A percentile compares a stretch with the other conserved stretches of the same genome.
Conservation (phyloP, 805 yeast species). For the Ogataea methylovora region DNA sequence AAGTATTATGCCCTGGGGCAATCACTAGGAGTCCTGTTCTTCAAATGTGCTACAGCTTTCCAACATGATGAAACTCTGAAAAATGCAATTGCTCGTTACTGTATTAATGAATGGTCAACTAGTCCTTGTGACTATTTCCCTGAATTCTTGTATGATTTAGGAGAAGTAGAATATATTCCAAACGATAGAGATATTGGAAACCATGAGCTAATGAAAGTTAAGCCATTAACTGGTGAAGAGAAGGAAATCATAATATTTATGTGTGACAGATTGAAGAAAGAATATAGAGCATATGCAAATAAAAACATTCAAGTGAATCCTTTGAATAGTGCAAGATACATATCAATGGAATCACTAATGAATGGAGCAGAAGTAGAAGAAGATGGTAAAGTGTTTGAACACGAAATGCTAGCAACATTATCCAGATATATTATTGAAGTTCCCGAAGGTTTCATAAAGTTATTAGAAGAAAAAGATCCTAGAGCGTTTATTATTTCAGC, state of each 20-base stretch:
- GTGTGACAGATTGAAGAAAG: slow-evolving; percentile 14
- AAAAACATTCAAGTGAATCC: slow-evolving; percentile 2
- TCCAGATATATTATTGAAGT: slow-evolving; percentile 13
- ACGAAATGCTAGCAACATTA: slow-evolving; percentile 16
- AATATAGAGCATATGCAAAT: slow-evolving; percentile 14
- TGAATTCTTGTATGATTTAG: slow-evolving; percentile 15
- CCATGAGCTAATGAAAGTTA: background rate
- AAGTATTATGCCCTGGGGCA: slow-evolving; percentile 14
- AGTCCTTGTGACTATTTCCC: slow-evolving; percentile 13
- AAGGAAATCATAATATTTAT: slow-evolving; percentile 4
- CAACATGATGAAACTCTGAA: slow-evolving; percentile 7
- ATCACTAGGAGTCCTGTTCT: slow-evolving; percentile 11
- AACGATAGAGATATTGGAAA: background rate
- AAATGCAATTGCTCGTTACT: slow-evolving; percentile 15
- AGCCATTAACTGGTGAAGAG: slow-evolving; percentile 5
- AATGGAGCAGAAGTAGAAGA: background rate
- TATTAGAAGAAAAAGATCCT: slow-evolving; percentile 13
- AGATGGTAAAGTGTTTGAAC: slow-evolving; percentile 7
- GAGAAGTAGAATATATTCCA: slow-evolving; percentile 8
- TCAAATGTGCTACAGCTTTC: slow-evolving; percentile 8
- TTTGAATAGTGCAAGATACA: slow-evolving; percentile 4
- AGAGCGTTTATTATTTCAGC: slow-evolving; percentile 13
- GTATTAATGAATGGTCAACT: slow-evolving; percentile 13
- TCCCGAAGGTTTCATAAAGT: slow-evolving; percentile 11
- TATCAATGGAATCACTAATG: slow-evolving; percentile 11